Base-by-base conservation (phyloP, 805 yeast genomes). In the Zygoascus ofunaensis region DNA sequence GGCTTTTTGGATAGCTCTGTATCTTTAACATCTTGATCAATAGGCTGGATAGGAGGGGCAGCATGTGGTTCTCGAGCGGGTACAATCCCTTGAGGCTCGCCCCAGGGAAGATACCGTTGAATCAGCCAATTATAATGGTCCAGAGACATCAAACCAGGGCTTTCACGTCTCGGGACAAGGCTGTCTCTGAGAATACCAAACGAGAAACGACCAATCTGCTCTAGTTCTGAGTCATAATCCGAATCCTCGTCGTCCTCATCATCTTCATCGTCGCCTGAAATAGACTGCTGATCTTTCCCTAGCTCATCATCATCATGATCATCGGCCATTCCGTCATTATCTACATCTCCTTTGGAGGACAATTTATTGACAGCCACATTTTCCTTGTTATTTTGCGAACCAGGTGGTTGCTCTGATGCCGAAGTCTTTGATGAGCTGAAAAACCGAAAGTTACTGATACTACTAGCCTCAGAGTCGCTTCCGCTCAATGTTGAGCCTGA, bases 51-150 rank as follows among this genome's bases (percentile, higher is more conserved):
- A 38, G 74, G 60, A 1, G 80, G 80, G 24, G 69, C 66, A 26
- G 65, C 70, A 38, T 67, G 66, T 4, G 73, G 72, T 48, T 71
- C 71, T 1, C 64, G 68, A 5, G 78, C 75, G 4, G 65, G 65
- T 10, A 64, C 68, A 14, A 77, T 74, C 0, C 78, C 80, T n/a
- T 63, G 70, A 0, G 83, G 82, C 49, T 75, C 82, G 3, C 75
- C 67, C 3, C 56, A 55, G 4, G 58, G 60, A 24, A 49, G 30
- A 42, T 56, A 48, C 43, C 50, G 40, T 42, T 46, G 48, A 20
- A 48, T 43, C 14, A 51, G 49, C 55, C 56, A 51, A 35, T 51
- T 49, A 41, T 46, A 49, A 28, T 49, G 51, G 18, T 52, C 56
- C 18, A 51, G 37, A 8, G 54, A 50, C 43, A 52, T 41, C 34